Evolutionary conservation across 305 asterid species (phyloP), one percentile per base, ranked within the genome.

Genomic region (Fraxinus paxiana): DNA sequence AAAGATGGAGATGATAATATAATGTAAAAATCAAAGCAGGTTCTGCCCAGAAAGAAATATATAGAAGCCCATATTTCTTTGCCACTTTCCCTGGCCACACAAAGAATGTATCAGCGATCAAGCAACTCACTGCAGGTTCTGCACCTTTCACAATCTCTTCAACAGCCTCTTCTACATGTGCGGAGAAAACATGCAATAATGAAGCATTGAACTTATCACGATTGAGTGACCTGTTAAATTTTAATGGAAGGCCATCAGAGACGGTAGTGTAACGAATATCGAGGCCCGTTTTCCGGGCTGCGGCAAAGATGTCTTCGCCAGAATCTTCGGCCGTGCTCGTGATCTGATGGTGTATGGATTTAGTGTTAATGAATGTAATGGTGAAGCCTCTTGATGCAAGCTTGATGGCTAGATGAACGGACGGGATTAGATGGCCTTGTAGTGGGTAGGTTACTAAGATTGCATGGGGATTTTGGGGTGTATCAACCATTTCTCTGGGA

Each of bases 71-170:
- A 65, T 82, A 86, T 81, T 91, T 87, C 86, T 85, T 82, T 0
- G 91, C 89, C 65, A 90, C 18, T 78, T 77, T 78, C 8, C 89
- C 88, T 0, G 93, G 90, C 86, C 90, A 87, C n/a, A 86, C 88
- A 15, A 83, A 87, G 79, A 85, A 86, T 0, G 91, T 85, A 77
- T 91, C 93, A 1, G 89, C 91, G 65, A 91, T 89, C 84, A 90
- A 81, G 41, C 89, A 86, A 70, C 54, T 85, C 13, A 89, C 88
- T 3, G 76, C 73, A 54, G 91, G 88, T 0, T 78, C 78, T 1
- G 73, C 65, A 13, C 18, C 5, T 17, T 56, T 56, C 7, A 86
- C 46, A 7, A 82, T 78, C 30, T 76, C 80, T 46, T 76, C 59
- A 35, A 91, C 63, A 15, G 82, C 79, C 30, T 88, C 92, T 46